Evolutionary conservation across 192 early-diverging fungal genomes (phyloP).

Genomic region (Dissophora globulifera): DNA sequence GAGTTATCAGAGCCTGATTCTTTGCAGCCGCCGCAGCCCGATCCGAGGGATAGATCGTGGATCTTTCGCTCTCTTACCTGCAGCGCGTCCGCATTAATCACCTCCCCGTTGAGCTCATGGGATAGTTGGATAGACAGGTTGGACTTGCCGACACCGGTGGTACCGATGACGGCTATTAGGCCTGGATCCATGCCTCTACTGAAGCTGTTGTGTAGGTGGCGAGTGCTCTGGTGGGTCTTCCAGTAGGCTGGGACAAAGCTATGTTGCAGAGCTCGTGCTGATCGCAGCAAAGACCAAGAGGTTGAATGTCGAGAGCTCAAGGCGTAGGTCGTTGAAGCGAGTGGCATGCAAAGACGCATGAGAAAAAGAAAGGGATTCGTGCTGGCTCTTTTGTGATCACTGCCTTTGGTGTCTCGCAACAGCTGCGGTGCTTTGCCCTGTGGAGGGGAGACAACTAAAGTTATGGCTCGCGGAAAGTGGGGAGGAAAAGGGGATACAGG

Average conservation of each 20-base stretch:
- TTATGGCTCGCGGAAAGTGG: no score
- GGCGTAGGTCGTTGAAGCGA: constrained; percentile 2
- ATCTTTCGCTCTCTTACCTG: constrained; percentile 67
- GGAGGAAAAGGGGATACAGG: no score
- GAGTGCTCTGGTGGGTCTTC: not conserved
- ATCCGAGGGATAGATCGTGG: no score
- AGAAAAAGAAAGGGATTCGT: no score
- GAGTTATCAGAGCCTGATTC: no score
- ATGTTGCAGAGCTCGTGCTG: not conserved
- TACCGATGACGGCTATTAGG: constrained; percentile 78
- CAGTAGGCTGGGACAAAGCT: not conserved
- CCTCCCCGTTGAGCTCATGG: constrained; percentile 81
- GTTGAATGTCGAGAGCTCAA: not conserved
- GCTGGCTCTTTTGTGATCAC: not conserved
- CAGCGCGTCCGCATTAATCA: constrained; percentile 96
- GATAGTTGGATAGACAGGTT: constrained; percentile 90
- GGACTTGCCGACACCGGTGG: constrained; percentile 98
- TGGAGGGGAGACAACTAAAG: no score
- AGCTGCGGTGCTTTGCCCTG: no score
- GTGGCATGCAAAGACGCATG: constrained; percentile 24
- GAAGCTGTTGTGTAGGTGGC: not conserved
- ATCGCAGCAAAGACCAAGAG: constrained; percentile 1
- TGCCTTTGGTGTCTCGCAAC: no score
- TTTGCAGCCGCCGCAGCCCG: no score
- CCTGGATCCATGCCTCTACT: constrained; percentile 46